Evolutionary conservation across 2,329 filamentous ascomycete genomes (phyloP), one percentile per base, ranked within the genome.

Genomic region (Chaetomium strumarium): DNA sequence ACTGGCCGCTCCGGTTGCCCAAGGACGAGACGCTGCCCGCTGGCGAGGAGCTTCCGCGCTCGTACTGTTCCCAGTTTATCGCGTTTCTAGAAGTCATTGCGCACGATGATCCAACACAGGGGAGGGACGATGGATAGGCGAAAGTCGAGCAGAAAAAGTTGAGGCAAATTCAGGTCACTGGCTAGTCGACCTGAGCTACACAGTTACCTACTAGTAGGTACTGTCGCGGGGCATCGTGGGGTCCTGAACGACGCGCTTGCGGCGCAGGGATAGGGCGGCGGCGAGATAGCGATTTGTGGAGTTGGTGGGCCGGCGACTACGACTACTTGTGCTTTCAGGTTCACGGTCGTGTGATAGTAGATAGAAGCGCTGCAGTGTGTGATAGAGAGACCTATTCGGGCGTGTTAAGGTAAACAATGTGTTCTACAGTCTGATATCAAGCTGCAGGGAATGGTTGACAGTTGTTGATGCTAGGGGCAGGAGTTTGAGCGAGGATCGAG

Each of bases 51-150:
- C 64, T 61, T 16, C 71, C 68, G 29, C 72, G 70, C 42, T 74
- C 70, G 59, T 76, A 74, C 58, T 75, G 69, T 60, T 74, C 71
- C 74, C 74, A 76, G 52, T 66, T 73, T 34, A 69, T 63, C 49
- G 72, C 72, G 60, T 73, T 74, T 54, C 57, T 58, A 12, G 60
- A 62, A 19, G 58, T 50, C 62, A 64, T 64, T 52, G 34, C 46
- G 13, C 31, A 17, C 9, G 30, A 8, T 6, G 12, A 3, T 17
- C 5, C 20, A 30, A 8, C 37, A 5, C n/a, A 30, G 19, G n/a
- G 8, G 13, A 36, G 12, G n/a, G 6, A 45, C 11, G 16, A 24
- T 10, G 14, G 24, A 24, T 17, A 5, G 4, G 11, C 19, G n/a
- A 37, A 14, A 13, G 17, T 7, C 20, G 12, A 10, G 17, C 12